Base-by-base conservation (phyloP, 768 basidiomycete species). In the Pisolithus albus region DNA sequence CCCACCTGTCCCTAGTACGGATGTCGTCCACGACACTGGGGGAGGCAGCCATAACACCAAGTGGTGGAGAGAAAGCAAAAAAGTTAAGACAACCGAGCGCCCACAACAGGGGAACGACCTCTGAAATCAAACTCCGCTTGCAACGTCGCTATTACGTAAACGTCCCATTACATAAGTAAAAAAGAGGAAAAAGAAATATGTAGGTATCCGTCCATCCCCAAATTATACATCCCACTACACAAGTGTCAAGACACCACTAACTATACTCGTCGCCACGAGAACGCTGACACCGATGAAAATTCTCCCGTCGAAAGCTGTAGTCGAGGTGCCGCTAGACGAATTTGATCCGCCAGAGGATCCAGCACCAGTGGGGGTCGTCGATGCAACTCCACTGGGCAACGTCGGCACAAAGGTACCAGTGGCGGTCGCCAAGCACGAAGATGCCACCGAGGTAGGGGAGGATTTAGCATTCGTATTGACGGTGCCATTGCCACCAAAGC, bases 401-500 rank as follows among this genome's bases (percentile, higher is more conserved):
- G 75, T 75, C 4, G 88, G 88, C 8, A 80, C 78, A 64, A 82
- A 83, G 7, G 82, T 83, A 13, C 84, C 77, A 13, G 71, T 65
- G 15, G 84, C 78, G 61, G 75, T 82, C 18, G 86, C 64, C 50
- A 89, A 67, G 62, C 88, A 92, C 13, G 86, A 83, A 49, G 71
- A 77, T 21, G 78, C 84, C 38, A 78, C 84, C 36, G 81, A 68
- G 51, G 72, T 72, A 39, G 81, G 79, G 26, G 75, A 74, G 9
- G 84, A 63, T 28, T 84, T 75, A 15, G 81, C 79, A 3, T 61
- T 63, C 15, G 71, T 10, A 60, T 88, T 88, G 56, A 90, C 73
- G 15, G 88, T 90, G 5, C 83, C 92, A 62, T 96, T 96, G 7
- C 92, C 91, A 48, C 68, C 67, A 64, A 96, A 95, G 71, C 77